Evolutionary conservation across 352 stramenopile species (phyloP), one percentile per base, ranked within the genome.

Genomic region (Elongisporangium prolatum): DNA sequence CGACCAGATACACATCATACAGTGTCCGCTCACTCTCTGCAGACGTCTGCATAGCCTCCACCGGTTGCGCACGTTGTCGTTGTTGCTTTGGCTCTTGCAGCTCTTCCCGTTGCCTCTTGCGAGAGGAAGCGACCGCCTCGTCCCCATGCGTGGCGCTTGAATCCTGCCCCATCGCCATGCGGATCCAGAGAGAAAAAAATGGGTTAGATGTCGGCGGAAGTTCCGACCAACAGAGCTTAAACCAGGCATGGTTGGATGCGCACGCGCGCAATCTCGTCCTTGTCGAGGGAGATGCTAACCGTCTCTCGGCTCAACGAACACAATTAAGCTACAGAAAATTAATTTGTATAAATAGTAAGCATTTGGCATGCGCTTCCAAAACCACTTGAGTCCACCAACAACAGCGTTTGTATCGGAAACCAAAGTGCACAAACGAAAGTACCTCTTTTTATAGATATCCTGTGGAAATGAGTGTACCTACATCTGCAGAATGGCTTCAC

Each of bases 241-340:
- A 92, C 82, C 84, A 88, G 77, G 57, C 77, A 53, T 72, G 65
- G 71, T 89, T 89, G 79, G 75, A 88, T 92, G 86, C 84, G 78
- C 80, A 74, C 25, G 64, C 54, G 77, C 77, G 82, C 77, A 91
- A 89, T 96, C 87, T 85, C 87, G 87, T 96, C 85, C 87, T 96
- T 96, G 86, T 93, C 87, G 86, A 96, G 87, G 87, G 85, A 95
- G 87, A 96, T 96, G 87, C 87, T 96, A 96, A 96, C 85, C 84
- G 71, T 96, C 87, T 96, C 87, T 96, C 87, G 87, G 85, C 80
- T 96, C 87, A 96, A 94, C 87, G 85, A 93, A 96, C 87, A 96
- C 87, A 63, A 60, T n/a, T n/a, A n/a, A 0, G 0, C 1, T 2
- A 1, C 0, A 4, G 0, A 5, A 14, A 57, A 57, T 1, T 17